phyloP scores from a whole-genome alignment of 1,139 yeast species.

The Blastobotrys apis region DNA sequence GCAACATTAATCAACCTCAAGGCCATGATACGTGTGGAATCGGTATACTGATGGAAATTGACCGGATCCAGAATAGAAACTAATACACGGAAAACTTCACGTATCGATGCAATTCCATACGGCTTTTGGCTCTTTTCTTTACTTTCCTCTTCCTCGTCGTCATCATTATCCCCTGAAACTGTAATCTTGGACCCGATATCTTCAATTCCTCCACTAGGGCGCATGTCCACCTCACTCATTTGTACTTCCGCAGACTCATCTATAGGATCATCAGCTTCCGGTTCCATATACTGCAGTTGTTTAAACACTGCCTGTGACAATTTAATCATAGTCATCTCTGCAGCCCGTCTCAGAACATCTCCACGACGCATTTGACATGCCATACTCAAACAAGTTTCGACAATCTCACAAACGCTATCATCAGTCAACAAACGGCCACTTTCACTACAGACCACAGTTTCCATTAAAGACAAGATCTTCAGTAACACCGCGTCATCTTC shows the following conservation, averaged over 20 bases:
- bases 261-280: constrained; percentile 37
- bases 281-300: constrained; percentile 54
- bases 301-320: constrained; percentile 63
- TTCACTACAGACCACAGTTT: constrained; percentile 54
- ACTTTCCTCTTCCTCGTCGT: constrained; percentile 9
- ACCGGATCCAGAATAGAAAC: constrained; percentile 83
- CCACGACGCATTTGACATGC: constrained; percentile 92
- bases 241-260: constrained; percentile 18
- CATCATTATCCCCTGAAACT: constrained; percentile 11
- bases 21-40: constrained; percentile 80
- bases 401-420: constrained; percentile 80
- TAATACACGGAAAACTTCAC: constrained; percentile 67
- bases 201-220: constrained; percentile 11
- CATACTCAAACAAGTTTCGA: constrained; percentile 85
- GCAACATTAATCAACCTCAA: constrained; percentile 70
- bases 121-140: constrained; percentile 32
- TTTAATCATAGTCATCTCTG: constrained; percentile 76
- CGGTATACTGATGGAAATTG: constrained; percentile 80
- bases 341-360: constrained; percentile 82
- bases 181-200: constrained; percentile 21
- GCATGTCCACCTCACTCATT: constrained; percentile 1
- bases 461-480: constrained; percentile 74
- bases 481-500: constrained; percentile 89
- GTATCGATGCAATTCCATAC: constrained; percentile 63
- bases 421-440: constrained; percentile 66